Evolutionary conservation across 257 asterid species (phyloP), one percentile per base, ranked within the genome.

Genomic region (Voacanga thouarsii): DNA sequence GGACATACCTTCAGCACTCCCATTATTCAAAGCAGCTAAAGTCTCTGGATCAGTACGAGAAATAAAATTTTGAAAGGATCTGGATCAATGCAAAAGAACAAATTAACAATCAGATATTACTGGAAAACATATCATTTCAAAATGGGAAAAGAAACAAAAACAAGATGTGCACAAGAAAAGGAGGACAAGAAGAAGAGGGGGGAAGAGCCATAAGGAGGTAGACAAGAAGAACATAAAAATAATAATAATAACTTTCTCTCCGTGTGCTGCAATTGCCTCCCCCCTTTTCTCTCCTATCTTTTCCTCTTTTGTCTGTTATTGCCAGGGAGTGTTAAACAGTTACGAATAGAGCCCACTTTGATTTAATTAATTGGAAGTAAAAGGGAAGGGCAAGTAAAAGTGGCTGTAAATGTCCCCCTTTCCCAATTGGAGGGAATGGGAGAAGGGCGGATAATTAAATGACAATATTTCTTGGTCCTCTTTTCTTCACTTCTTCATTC

Each of bases 61-160:
- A 81, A 93, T 89, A 80, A 90, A 88, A 80, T 88, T 84, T 87
- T 92, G 97, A 87, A 89, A 93, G 79, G 98, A 90, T 84, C 98
- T 93, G 83, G 56, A 82, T 45, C 78, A 79, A 80, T 78, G 45
- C 37, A 65, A 82, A 79, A 73, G 55, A 49, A 72, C 28, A n/a
- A 81, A 71, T 26, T 56, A 53, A 44, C 39, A 59, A 41, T 69
- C 68, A 56, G 51, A n/a, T 59, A 14, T 19, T 9, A 59, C 2
- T 24, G 44, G 7, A 39, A 7, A 44, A 5, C 11, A 67, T 33
- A 47, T 44, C 5, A 61, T 1, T 21, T 16, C 24, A 23, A 68
- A 33, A 23, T 39, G 12, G 71, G 12, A 41, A 26, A 67, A 70
- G 49, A 53, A 16, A 57, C 23, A 67, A 60, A 53, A 21, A 43